Conservation (phyloP, 495 filamentous ascomycete species). For the Trichodelitschia bisporula region DNA sequence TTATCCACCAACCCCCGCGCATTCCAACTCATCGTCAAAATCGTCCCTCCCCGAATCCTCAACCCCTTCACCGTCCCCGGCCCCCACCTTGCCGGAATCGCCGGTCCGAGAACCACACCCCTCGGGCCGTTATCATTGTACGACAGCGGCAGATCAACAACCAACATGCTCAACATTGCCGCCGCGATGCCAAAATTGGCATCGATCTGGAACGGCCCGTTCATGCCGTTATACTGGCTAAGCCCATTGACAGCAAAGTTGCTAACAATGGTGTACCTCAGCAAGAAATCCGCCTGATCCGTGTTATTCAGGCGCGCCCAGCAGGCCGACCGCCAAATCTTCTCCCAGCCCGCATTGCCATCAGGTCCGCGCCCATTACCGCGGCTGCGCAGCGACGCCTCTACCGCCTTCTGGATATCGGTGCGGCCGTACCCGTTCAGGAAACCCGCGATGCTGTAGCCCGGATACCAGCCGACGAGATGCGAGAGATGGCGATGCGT, state of each 20-base stretch:
- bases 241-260: slow-evolving; percentile 26
- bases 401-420: slow-evolving; percentile 18
- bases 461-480: slow-evolving; percentile 27
- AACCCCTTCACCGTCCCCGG: neutral
- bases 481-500: slow-evolving; percentile 28
- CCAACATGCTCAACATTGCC: slow-evolving; percentile 21
- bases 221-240: slow-evolving; percentile 19
- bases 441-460: slow-evolving; percentile 18
- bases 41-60: neutral
- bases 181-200: slow-evolving; percentile 27
- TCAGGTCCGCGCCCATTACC: slow-evolving; percentile 18
- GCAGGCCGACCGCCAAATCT: slow-evolving; percentile 27
- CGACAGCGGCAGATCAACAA: neutral
- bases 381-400: slow-evolving; percentile 17
- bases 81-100: neutral
- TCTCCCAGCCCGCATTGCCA: slow-evolving; percentile 27
- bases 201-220: slow-evolving; percentile 26
- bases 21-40: too few species aligned
- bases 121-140: neutral
- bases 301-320: slow-evolving; percentile 26
- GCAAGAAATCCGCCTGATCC: slow-evolving; percentile 20
- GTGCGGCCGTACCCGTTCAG: slow-evolving; percentile 10
- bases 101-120: neutral
- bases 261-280: slow-evolving; percentile 16
- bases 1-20: too few species aligned